Evolutionary conservation across 768 basidiomycete species (phyloP).

Genomic region (Crepidotus variabilis): DNA sequence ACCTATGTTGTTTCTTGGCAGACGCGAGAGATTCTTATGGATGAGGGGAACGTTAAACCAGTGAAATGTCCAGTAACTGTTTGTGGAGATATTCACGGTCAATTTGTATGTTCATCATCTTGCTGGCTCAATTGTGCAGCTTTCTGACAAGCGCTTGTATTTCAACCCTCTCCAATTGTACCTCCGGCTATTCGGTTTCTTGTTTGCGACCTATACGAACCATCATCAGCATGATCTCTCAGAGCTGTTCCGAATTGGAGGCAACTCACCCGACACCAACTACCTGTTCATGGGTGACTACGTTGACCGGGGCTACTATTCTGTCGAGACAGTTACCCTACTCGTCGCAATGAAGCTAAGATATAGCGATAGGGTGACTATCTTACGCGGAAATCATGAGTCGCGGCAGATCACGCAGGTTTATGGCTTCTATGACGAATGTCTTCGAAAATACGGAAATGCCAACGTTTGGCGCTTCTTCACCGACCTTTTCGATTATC

Average conservation of each 20-base stretch:
- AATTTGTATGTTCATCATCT: constrained; percentile 75
- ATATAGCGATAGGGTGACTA: constrained; percentile 97
- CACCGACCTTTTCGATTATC: constrained; percentile 97
- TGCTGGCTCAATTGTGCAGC: constrained; percentile 7
- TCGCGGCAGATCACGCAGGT: constrained; percentile 99
- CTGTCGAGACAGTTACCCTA: constrained; percentile 96
- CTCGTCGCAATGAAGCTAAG: constrained; percentile 96
- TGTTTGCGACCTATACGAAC: constrained; percentile 8
- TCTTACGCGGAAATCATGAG: constrained; percentile 98
- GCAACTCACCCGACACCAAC: constrained; percentile 98
- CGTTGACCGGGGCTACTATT: constrained; percentile 98
- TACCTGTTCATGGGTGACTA: constrained; percentile 99
- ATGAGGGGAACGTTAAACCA: constrained; percentile 98
- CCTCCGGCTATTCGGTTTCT: constrained; percentile 9
- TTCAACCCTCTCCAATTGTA: constrained; percentile 6
- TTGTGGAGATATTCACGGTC: constrained; percentile 99
- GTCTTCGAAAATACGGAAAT: constrained; percentile 98
- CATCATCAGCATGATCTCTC: constrained; percentile 90
- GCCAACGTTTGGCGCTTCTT: constrained; percentile 99
- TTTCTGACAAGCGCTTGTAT: constrained; percentile 4
- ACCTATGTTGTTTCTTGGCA: constrained; percentile 30
- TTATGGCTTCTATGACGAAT: constrained; percentile 99
- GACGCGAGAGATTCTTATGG: constrained; percentile 98
- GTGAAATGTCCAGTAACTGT: constrained; percentile 99
- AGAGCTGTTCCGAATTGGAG: constrained; percentile 97